Evolutionary conservation across 352 stramenopile genomes (phyloP), one percentile per base, ranked within the genome.

Genomic region (Phytopythium delawarense): DNA sequence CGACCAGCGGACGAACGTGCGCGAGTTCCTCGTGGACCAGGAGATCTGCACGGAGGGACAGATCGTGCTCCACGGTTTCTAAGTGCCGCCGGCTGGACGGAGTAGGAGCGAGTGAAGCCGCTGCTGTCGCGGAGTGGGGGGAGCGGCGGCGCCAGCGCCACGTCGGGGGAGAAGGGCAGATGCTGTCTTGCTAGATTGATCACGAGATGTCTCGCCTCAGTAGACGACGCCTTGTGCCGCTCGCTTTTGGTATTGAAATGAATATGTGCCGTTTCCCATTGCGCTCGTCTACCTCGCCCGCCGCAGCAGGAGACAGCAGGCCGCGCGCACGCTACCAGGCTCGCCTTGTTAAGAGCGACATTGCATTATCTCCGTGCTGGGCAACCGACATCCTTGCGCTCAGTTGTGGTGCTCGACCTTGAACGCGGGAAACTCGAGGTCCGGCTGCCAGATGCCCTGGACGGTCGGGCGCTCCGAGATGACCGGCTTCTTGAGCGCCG

Each of bases 1-100:
- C 59, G 98, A 99, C 85, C 98, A 99, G 81, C 84, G 98, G 74
- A 98, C 95, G 52, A 99, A 99, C 84, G 98, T 99, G 45, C 97
- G 98, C 73, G 89, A 98, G 67, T 99, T 99, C 81, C 85, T 99
- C 58, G 86, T 99, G 40, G 97, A 99, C 82, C 92, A 99, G 81
- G 96, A 99, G 81, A 99, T 99, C 75, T 99, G 96, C 79, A 89
- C 90, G 70, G 94, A 96, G 39, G 87, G 94, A 57, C 90, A 96
- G 67, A 89, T 99, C 75, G 95, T 99, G 63, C 75, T 99, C 59
- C 97, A 99, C 80, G 96, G 96, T 97, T 99, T 98, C 80, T 98
- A 98, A 96, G 77, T 57, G 39, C 48, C n/a, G 5, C 35, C 12
- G 35, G 35, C 35, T 40, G 35, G 35, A 2, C 16, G 16, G 15